These are phyloP conservation scores for Phanerodontia chrysosporium DNA, from an alignment of 768 basidiomycete species.

Conservation along the genomic window DNA sequence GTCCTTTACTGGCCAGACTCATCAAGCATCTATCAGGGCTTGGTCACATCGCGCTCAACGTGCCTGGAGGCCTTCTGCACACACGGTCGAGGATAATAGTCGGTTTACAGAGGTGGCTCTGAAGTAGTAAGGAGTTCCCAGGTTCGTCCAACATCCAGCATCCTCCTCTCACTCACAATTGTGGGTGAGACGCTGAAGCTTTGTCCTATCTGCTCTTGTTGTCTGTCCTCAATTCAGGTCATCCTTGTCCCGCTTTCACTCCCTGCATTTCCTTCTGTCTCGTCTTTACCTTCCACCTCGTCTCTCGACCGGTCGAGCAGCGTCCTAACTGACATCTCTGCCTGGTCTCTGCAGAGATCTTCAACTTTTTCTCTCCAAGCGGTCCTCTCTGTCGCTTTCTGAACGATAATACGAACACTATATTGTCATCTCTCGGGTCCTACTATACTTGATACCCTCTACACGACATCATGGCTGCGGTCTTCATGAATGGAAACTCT, in stretches of 20 bases:
- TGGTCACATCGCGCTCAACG: neutral
- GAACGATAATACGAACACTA: neutral
- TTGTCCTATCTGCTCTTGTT: slow-evolving; percentile 6
- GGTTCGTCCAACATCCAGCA: neutral
- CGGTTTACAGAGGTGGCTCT: neutral
- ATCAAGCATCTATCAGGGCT: neutral
- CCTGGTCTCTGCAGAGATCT: slow-evolving; percentile 15
- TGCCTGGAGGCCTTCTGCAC: neutral
- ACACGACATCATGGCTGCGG: slow-evolving; percentile 20
- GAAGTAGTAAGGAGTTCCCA: slow-evolving; percentile 7
- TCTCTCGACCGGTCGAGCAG: slow-evolving; percentile 11
- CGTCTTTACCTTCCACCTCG: neutral
- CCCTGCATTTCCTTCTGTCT: neutral
- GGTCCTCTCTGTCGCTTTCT: neutral
- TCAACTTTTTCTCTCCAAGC: neutral
- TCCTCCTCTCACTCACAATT: slow-evolving; percentile 4
- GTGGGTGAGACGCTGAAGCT: slow-evolving; percentile 9
- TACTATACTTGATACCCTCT: slow-evolving; percentile 1
- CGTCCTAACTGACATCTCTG: slow-evolving; percentile 1
- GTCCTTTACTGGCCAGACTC: neutral
- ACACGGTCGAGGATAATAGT: neutral
- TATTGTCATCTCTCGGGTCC: neutral
- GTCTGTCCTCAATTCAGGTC: slow-evolving; percentile 6
- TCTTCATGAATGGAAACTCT: slow-evolving; percentile 19
- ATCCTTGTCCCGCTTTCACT: slow-evolving; percentile 2